Conservation (phyloP, 345 rosid genomes). For the Hevea brasiliensis region DNA sequence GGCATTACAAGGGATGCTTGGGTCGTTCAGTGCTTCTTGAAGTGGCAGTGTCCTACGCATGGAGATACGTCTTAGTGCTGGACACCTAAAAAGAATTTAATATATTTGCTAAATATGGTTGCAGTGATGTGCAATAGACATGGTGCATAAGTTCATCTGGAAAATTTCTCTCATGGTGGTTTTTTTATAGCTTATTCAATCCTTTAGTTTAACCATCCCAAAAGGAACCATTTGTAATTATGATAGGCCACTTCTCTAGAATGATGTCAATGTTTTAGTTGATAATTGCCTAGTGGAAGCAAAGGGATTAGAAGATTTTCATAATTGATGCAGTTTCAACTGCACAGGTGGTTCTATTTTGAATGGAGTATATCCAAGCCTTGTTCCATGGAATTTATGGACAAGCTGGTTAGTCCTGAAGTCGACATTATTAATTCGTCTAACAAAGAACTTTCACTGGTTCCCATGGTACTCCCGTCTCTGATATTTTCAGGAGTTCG, state of each 20-base stretch:
- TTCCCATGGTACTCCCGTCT: not conserved
- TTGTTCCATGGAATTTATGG: not conserved
- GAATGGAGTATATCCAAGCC: not conserved
- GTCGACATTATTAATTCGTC: not conserved
- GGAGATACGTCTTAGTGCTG: not conserved
- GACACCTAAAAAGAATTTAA: not conserved
- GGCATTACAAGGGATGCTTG: not conserved
- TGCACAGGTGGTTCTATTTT: not conserved
- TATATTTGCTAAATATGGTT: too few species aligned
- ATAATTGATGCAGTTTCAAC: not conserved
- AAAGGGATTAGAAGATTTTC: not conserved
- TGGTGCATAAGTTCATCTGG: not conserved
- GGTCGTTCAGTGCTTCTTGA: not conserved
- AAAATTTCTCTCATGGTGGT: not conserved
- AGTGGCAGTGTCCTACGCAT: not conserved
- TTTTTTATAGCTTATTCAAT: not conserved
- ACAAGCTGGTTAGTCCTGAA: not conserved
- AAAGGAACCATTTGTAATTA: not conserved
- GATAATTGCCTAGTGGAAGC: not conserved
- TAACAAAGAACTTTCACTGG: not conserved
- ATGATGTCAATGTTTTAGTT: not conserved
- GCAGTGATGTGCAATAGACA: not conserved
- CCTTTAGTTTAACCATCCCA: not conserved
- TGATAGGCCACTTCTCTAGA: not conserved
- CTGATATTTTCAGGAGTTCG: not conserved